These are phyloP conservation scores for Benincasa hispida DNA, from an alignment of 306 rosid genomes.

Conservation along the genomic window DNA sequence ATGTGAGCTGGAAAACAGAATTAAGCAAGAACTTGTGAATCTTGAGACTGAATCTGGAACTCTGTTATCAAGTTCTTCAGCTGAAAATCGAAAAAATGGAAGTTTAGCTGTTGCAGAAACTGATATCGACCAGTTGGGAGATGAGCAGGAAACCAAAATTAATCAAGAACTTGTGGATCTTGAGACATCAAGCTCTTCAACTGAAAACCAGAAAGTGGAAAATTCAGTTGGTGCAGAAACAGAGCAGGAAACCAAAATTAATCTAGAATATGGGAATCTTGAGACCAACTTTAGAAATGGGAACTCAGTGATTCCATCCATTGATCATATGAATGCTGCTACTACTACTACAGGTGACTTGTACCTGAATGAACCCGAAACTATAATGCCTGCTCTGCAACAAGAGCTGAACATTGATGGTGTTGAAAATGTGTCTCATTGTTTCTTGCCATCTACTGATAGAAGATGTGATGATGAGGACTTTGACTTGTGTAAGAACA, in stretches of 20 bases:
- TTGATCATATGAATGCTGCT: conserved; percentile 17
- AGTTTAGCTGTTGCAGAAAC: conserved; percentile 15
- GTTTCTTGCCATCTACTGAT: conserved; percentile 1
- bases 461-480: neutral
- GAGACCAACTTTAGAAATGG: conserved; percentile 20
- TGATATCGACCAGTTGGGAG: conserved; percentile 12
- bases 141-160: conserved; percentile 4
- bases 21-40: neutral
- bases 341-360: conserved; percentile 14
- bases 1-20: conserved; percentile 4
- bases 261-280: conserved; percentile 3
- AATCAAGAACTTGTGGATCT: conserved; percentile 6
- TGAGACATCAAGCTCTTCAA: conserved; percentile 5
- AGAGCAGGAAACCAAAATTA: conserved; percentile 5
- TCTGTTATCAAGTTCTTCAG: neutral
- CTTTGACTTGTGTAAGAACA: neutral
- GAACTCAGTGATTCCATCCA: conserved; percentile 10
- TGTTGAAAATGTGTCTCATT: conserved; percentile 13
- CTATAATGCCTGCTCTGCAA: conserved; percentile 7
- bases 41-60: conserved; percentile 19
- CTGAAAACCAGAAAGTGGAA: conserved; percentile 4
- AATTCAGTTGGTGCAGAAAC: conserved; percentile 13
- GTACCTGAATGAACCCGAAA: conserved; percentile 21
- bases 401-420: conserved; percentile 16
- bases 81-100: neutral